These are phyloP conservation scores for Cryptococcus sp. DNA, from an alignment of 1,284 basidiomycete genomes.

Conservation along the genomic window DNA sequence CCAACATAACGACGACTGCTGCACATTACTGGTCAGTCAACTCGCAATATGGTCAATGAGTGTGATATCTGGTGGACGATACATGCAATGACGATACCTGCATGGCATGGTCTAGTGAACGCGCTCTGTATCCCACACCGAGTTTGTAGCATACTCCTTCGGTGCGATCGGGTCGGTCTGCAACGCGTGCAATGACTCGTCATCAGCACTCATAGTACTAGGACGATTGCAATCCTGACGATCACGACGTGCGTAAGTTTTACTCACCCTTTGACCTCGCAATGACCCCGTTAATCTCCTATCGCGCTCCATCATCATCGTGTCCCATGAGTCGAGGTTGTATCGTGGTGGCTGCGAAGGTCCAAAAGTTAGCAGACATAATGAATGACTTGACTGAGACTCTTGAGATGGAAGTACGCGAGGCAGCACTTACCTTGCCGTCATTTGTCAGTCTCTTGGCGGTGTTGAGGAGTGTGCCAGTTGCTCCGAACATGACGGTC, in stretches of 20 bases:
- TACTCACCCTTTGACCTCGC: conserved; percentile 77
- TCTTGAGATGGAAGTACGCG: not conserved
- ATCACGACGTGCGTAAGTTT: not conserved
- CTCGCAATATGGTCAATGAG: not conserved
- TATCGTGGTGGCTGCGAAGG: conserved; percentile 73
- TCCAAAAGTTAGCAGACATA: not conserved
- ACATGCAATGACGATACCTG: too few species aligned
- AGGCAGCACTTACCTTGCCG: conserved; percentile 67
- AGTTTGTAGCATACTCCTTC: conserved; percentile 72
- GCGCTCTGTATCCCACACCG: conserved; percentile 72
- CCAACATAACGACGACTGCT: too few species aligned
- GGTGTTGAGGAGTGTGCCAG: conserved; percentile 78
- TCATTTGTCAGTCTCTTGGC: conserved; percentile 78
- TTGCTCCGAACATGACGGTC: conserved; percentile 82
- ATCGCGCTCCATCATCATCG: conserved; percentile 93
- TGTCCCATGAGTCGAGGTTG: conserved; percentile 82
- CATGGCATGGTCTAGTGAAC: conserved; percentile 24
- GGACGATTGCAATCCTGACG: not conserved
- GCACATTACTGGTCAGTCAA: too few species aligned
- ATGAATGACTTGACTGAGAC: not conserved
- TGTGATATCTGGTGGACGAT: too few species aligned
- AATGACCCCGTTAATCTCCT: conserved; percentile 80
- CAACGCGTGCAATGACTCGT: not conserved
- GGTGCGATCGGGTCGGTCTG: conserved; percentile 75
- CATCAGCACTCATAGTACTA: not conserved